A percentile compares a stretch with the other conserved stretches of the same genome.
These are phyloP conservation scores for Blastobotrys serpentis DNA, from an alignment of 1,139 yeast species.

Conservation along the genomic window DNA sequence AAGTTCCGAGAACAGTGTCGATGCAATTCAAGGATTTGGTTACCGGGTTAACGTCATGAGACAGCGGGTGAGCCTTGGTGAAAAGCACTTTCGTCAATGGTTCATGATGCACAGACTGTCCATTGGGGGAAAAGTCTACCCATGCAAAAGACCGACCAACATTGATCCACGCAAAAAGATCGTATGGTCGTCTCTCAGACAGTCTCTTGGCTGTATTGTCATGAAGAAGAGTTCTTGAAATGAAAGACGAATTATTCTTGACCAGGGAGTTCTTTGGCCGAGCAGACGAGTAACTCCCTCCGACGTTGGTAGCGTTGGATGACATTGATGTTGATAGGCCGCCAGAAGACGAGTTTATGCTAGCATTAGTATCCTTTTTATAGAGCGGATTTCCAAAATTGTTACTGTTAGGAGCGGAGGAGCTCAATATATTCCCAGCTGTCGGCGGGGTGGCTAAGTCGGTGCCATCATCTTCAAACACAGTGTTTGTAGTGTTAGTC, in stretches of 20 bases:
- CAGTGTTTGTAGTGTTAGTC: constrained; percentile 9
- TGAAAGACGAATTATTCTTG: constrained; percentile 42
- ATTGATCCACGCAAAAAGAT: constrained; percentile 37
- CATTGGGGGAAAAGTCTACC: constrained; percentile 34
- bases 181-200: constrained; percentile 30
- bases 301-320: neutral
- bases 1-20: constrained; percentile 52
- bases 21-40: constrained; percentile 43
- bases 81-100: constrained; percentile 42
- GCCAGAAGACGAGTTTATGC: constrained; percentile 2
- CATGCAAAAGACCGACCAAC: constrained; percentile 40
- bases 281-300: constrained; percentile 6
- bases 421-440: constrained; percentile 10
- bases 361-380: constrained; percentile 11
- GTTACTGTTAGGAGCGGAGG: constrained; percentile 13
- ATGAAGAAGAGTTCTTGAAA: constrained; percentile 41
- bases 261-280: constrained; percentile 37
- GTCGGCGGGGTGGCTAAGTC: neutral
- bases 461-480: constrained; percentile 2
- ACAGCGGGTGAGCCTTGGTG: constrained; percentile 43
- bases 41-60: constrained; percentile 40
- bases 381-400: constrained; percentile 11
- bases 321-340: constrained; percentile 3
- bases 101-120: constrained; percentile 32
- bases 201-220: constrained; percentile 38